Evolutionary conservation across 2,329 filamentous ascomycete species (phyloP), one percentile per base, ranked within the genome.

Genomic region (Penicillium polonicum): DNA sequence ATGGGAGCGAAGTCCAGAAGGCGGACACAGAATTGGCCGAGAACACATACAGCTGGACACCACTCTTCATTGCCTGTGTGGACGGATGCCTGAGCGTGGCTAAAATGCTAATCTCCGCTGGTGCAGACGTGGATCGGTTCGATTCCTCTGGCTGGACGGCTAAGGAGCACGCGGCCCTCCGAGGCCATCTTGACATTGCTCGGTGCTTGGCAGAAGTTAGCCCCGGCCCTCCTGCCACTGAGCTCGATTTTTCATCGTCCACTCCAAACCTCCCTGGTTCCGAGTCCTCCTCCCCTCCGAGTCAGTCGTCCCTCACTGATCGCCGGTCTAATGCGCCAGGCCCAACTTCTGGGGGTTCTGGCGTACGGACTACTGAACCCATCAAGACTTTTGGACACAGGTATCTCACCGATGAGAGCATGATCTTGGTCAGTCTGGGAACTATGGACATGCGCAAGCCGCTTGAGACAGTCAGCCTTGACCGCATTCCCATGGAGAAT

Each of bases 321-420:
- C 73, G 78, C 39, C 75, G 73, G 46, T 77, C 77, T 3, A 77
- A 74, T 58, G 59, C 57, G 10, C 61, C 63, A 3, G 65, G 63
- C 23, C 64, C 65, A 12, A 68, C 64, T 35, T 61, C 68, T 8
- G 86, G 50, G 77, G 67, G 60, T 62, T 60, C 69, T 66, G 54
- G 62, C 9, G 38, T 61, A 31, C 70, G 71, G 38, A 63, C 82
- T 7, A 79, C 87, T 2, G 91, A 97, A 62, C 88, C 92, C 5
- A 85, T 97, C 63, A 97, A 97, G 76, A 90, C 91, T 1, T 99
- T 97, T 74, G 94, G 94, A 55, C 94, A 99, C 79, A 87, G 93
- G 53, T 99, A 97, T 75, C 83, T 99, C 50, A 95, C 87, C 19
- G 86, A 95, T 51, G 88, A 96, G 68, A 90, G 90, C 61, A 87